Conservation (phyloP, 2,329 filamentous ascomycete genomes). For the Xylariaceae sp. region DNA sequence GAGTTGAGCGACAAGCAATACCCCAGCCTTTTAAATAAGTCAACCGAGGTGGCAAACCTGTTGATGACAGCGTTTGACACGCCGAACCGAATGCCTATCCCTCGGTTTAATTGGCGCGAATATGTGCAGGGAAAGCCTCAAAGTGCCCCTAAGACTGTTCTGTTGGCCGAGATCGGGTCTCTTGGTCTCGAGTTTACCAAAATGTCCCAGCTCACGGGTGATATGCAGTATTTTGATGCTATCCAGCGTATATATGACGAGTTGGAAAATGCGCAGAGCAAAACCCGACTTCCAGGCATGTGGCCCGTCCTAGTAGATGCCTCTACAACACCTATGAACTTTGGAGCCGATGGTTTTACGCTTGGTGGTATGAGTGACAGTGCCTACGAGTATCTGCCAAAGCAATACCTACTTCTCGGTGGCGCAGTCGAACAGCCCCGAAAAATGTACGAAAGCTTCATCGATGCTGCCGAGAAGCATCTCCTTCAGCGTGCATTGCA, state of each 20-base stretch:
- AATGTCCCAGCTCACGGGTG: slow-evolving; percentile 56
- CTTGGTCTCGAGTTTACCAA: slow-evolving; percentile 58
- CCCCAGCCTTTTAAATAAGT: slow-evolving; percentile 53
- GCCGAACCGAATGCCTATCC: slow-evolving; percentile 59
- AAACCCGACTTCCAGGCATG: slow-evolving; percentile 54
- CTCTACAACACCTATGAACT: slow-evolving; percentile 51
- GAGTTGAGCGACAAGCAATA: slow-evolving; percentile 54
- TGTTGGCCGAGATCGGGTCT: slow-evolving; percentile 51
- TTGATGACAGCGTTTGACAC: slow-evolving; percentile 64
- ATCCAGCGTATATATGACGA: slow-evolving; percentile 51
- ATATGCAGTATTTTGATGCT: slow-evolving; percentile 57
- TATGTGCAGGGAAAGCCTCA: slow-evolving; percentile 38
- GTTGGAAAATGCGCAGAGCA: slow-evolving; percentile 48
- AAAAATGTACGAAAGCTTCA: slow-evolving; percentile 41
- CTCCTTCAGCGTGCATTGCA: slow-evolving; percentile 42
- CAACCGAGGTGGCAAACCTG: slow-evolving; percentile 57
- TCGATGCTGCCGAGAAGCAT: slow-evolving; percentile 41
- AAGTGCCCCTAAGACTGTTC: slow-evolving; percentile 39
- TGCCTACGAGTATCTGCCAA: slow-evolving; percentile 59
- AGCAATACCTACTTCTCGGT: slow-evolving; percentile 62
- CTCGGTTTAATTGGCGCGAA: slow-evolving; percentile 53
- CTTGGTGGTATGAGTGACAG: slow-evolving; percentile 54
- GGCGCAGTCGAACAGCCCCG: slow-evolving; percentile 49
- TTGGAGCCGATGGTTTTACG: slow-evolving; percentile 46
- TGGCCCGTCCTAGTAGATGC: slow-evolving; percentile 53